Evolutionary conservation across 345 rosid genomes (phyloP), one percentile per base, ranked within the genome.

Genomic region (Salix brachista): DNA sequence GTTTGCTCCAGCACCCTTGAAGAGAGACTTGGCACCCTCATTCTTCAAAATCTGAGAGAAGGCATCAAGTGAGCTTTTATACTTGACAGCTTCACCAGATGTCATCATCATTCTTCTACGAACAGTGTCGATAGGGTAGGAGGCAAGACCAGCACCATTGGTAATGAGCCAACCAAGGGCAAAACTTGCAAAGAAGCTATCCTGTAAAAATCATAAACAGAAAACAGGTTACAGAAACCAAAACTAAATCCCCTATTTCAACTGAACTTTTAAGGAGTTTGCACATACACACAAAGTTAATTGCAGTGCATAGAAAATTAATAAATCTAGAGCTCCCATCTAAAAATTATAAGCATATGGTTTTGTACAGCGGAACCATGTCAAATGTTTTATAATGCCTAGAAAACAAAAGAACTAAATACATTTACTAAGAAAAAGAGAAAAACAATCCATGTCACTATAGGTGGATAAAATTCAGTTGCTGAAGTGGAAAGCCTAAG

Each of bases 21-120:
- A 82, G 69, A 82, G 84, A 13, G 84, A 82, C 73, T 82, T 82
- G 5, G 84, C 56, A 39, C 84, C 84, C 68, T 82, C 84, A 16
- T 82, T 82, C 84, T 82, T 82, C 73, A 82, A 34, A 39, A 82
- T 82, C 79, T 78, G 81, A 18, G 72, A 32, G 70, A 82, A 82
- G 23, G 81, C 81, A 56, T 74, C 84, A 0, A 82, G 16, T 0
- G 84, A 82, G 64, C 84, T 71, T 72, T 75, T 82, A 76, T 82
- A 82, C 79, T 82, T 82, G 48, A 82, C 84, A 42, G 84, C 84
- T 78, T 82, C 84, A 73, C 84, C 84, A 23, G 84, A 82, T 8
- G 84, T 82, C 84, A 82, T 82, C 84, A 82, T 82, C 84, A 82
- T 82, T 82, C 84, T 82, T 82, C 84, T 82, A 1, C 84, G 79